Percentiles rank a stretch among this genome's conserved stretches.
phyloP scores from a whole-genome alignment of 495 filamentous ascomycete species.

The Penicillium coffeae region DNA sequence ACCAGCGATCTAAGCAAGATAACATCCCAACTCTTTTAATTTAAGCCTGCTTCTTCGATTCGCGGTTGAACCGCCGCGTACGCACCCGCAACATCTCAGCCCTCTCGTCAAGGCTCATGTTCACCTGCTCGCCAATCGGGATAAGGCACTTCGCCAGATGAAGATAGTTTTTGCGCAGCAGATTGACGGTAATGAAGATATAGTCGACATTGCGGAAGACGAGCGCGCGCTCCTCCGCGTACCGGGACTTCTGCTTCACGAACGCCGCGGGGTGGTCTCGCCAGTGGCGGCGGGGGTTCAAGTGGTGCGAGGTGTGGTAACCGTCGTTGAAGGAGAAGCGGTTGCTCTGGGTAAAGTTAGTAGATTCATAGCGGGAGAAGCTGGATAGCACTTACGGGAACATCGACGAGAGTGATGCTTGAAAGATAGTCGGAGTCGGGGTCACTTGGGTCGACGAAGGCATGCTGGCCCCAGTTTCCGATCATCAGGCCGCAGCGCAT shows the following conservation, averaged over 20 bases:
- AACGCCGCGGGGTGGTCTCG: slow-evolving; percentile 66
- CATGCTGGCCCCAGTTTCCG: slow-evolving; percentile 75
- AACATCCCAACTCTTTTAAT: background rate
- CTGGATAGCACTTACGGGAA: slow-evolving; percentile 54
- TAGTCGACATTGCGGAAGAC: slow-evolving; percentile 72
- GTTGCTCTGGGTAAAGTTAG: slow-evolving; percentile 51
- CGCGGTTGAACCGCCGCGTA: slow-evolving; percentile 49
- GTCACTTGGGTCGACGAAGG: slow-evolving; percentile 64
- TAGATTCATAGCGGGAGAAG: background rate
- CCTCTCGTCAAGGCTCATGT: slow-evolving; percentile 55
- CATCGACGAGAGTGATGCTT: slow-evolving; percentile 70
- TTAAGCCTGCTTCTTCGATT: background rate
- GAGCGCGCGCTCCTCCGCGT: slow-evolving; percentile 56
- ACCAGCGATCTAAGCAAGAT: no score
- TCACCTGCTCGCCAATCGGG: slow-evolving; percentile 64
- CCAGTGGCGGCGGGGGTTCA: slow-evolving; percentile 72
- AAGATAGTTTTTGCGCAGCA: slow-evolving; percentile 60
- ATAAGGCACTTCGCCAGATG: slow-evolving; percentile 61
- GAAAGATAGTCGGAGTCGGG: slow-evolving; percentile 67
- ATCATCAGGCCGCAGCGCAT: slow-evolving; percentile 66
- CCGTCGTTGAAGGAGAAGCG: slow-evolving; percentile 74
- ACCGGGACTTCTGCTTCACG: slow-evolving; percentile 57
- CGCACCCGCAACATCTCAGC: slow-evolving; percentile 59
- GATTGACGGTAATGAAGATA: slow-evolving; percentile 58
- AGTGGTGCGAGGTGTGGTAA: slow-evolving; percentile 73